Base-by-base conservation (phyloP, 345 rosid genomes). In the Euphorbia tirucalli region DNA sequence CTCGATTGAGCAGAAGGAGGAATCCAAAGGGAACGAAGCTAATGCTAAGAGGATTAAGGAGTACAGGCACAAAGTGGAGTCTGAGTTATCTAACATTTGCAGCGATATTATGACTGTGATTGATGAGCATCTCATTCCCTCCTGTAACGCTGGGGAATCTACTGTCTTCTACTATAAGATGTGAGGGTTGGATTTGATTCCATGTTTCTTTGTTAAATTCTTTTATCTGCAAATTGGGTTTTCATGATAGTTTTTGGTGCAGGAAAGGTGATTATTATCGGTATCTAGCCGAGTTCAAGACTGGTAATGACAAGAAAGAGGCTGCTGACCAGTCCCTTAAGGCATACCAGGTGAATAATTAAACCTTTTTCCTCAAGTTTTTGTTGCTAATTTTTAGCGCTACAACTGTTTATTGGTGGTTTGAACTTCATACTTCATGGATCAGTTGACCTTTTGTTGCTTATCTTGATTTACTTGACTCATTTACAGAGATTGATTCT, bases 1-100 rank as follows among this genome's bases (percentile, higher is more conserved):
- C 2, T 85, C 93, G 37, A 83, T 88, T 8, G 93, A 87, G 80
- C 90, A 85, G 83, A 88, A 88, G 77, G 93, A 87, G 76, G 90
- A 81, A 56, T 77, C 86, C 0, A 86, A 79, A 58, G 90, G 90
- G 22, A 84, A 82, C 35, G 86, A 86, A 15, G 71, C 52, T 8
- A 81, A 82, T 55, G 90, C 75, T 43, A 82, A 79, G 80, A 69
- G 83, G 80, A 84, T 86, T 74, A 81, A 77, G 64, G 85, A 44
- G 73, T 86, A 86, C 61, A 77, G 87, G 25, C 61, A 79, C 54
- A 86, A 74, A 18, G 86, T 84, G 22, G 86, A 84, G 73, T 66
- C 75, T 0, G 90, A 86, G 75, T 79, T 84, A 44, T 69, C 84
- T 2, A 74, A 61, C 57, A 82, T 86, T 66, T 86, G 89, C 68